Evolutionary conservation across 176 grass and related monocot species (phyloP).

Genomic region (bread wheat (Triticum aestivum)): IWGSC_CS_RefSeq_v2.1 NC_057808.1:480212049-480212548

Average conservation of each 20-base stretch:
- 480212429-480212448: constrained; percentile 13
- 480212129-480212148: background rate
- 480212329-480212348: background rate
- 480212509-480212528: constrained; percentile 29
- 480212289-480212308: constrained; percentile 39
- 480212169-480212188: background rate
- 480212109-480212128: background rate
- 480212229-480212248: constrained; percentile 9
- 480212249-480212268: constrained; percentile 1
- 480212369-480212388: constrained; percentile 21
- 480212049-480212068: background rate
- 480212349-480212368: constrained; percentile 7
- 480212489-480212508: constrained; percentile 3
- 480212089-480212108: background rate
- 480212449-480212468: constrained; percentile 24
- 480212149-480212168: background rate
- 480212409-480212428: background rate
- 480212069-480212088: background rate
- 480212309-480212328: background rate
- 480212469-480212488: background rate
- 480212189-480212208: background rate
- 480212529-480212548: constrained; percentile 10
- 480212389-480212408: constrained; percentile 23
- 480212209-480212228: background rate
- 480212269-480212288: constrained; percentile 31